phyloP scores from a whole-genome alignment of 2,329 filamentous ascomycete species.

The Nemania sp. region DNA sequence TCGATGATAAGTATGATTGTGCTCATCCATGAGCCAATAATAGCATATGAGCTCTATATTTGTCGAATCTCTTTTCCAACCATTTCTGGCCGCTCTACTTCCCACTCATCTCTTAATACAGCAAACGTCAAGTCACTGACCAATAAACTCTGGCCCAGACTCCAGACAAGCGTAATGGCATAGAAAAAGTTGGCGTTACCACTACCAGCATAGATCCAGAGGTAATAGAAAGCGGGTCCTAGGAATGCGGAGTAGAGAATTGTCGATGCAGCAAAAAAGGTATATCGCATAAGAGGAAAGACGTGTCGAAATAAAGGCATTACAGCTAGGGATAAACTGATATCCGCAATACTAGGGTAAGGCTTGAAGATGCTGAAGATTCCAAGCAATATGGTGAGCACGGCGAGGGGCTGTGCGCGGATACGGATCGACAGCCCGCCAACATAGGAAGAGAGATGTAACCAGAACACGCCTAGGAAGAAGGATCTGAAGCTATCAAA shows the following conservation, averaged over 20 bases:
- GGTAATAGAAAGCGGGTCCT: constrained; percentile 93
- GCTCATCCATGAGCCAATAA: neutral
- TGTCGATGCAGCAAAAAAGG: constrained; percentile 85
- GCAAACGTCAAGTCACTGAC: constrained; percentile 91
- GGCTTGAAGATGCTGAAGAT: constrained; percentile 97
- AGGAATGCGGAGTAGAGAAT: constrained; percentile 89
- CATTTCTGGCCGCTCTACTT: constrained; percentile 90
- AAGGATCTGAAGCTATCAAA: constrained; percentile 98
- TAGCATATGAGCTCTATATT: constrained; percentile 66
- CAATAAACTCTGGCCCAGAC: constrained; percentile 85
- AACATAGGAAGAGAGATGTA: constrained; percentile 92
- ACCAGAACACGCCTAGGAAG: constrained; percentile 98
- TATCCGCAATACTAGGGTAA: constrained; percentile 93
- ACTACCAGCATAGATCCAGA: constrained; percentile 98
- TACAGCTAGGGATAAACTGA: constrained; percentile 84
- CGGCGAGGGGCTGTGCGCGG: constrained; percentile 86
- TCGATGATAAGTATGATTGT: neutral
- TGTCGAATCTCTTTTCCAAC: constrained; percentile 88
- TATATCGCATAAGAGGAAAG: constrained; percentile 93
- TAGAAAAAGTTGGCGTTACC: constrained; percentile 99
- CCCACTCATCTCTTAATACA: constrained; percentile 91
- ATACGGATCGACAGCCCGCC: constrained; percentile 86
- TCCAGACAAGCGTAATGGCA: constrained; percentile 99
- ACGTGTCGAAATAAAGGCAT: constrained; percentile 90
- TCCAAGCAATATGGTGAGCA: constrained; percentile 84